Base-by-base conservation (phyloP, 176 grass and related monocot genomes). In the Panicum miliaceum region DNA sequence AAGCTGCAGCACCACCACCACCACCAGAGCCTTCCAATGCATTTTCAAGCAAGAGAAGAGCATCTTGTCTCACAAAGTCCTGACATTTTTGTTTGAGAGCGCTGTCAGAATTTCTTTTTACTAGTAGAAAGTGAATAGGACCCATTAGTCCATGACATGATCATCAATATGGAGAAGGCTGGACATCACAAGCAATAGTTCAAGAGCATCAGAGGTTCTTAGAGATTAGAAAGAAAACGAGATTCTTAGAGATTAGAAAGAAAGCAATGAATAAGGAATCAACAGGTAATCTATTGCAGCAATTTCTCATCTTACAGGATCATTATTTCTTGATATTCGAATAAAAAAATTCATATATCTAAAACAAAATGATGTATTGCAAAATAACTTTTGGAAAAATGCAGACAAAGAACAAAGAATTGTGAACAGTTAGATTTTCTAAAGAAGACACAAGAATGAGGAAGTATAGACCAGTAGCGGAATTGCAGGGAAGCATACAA, bases 41-140 rank as follows among this genome's bases (percentile, higher is more conserved):
- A 88, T 95, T 92, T 75, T 93, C 93, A 88, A 98, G 91, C 81
- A 98, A 91, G 73, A 90, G 83, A 64, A 98, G 82, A 69, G 96
- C 93, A 90, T 95, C 91, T 93, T 95, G 91, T 78, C 92, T 98
- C 45, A 98, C 92, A 84, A 93, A 95, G 77, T 98, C 96, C 96
- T 97, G 80, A 70, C 53, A 57, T 84, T 90, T 82, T 85, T n/a
- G 36, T 53, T 79, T 83, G 47, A 41, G 52, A 77, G 58, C 69
- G 72, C 26, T 62, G 29, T 79, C n/a, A 80, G 74, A 77, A 81
- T 26, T 74, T 18, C 48, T 56, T 75, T 75, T 86, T 52, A 81
- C 59, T 22, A 60, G 61, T 54, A 68, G 75, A 68, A 76, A 65
- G 81, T 88, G 68, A 82, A 76, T 71, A 84, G 43, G 73, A 58